These are phyloP conservation scores for Luffa acutangula DNA, from an alignment of 306 rosid genomes.

Conservation along the genomic window DNA sequence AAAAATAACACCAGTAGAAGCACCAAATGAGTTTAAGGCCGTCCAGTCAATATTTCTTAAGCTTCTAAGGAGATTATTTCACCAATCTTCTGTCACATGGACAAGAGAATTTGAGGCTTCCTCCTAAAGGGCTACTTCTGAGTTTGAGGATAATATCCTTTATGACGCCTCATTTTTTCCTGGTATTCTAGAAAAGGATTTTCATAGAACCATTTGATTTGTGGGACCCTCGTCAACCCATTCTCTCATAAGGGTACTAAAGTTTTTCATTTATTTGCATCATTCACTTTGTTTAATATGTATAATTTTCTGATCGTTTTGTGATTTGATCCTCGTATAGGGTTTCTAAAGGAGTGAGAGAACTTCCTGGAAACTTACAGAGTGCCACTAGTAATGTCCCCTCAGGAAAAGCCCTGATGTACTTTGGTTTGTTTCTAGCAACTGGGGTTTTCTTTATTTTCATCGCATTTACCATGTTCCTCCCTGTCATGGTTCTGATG, in stretches of 20 bases:
- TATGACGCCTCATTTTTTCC: background rate
- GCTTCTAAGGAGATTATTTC: background rate
- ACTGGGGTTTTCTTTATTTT: constrained; percentile 82
- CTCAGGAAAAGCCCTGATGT: constrained; percentile 84
- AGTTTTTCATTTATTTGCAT: background rate
- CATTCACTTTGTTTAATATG: background rate
- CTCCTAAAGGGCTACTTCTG: background rate
- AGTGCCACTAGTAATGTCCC: constrained; percentile 77
- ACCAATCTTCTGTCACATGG: background rate
- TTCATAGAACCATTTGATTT: background rate
- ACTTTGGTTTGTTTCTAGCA: constrained; percentile 68
- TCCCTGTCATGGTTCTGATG: constrained; percentile 83
- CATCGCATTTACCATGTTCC: constrained; percentile 84
- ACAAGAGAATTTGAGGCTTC: background rate
- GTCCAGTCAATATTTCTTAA: background rate
- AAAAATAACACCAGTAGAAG: background rate
- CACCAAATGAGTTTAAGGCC: background rate
- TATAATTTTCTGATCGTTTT: background rate
- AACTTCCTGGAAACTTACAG: constrained; percentile 71
- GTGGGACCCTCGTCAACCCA: background rate
- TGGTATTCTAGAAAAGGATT: background rate
- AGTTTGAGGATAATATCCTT: background rate
- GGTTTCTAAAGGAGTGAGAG: constrained; percentile 95
- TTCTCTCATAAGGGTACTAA: background rate
- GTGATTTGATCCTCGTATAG: constrained; percentile 24